These are phyloP conservation scores for Globisporangium takayamanum DNA, from an alignment of 352 stramenopile genomes.

Conservation along the genomic window DNA sequence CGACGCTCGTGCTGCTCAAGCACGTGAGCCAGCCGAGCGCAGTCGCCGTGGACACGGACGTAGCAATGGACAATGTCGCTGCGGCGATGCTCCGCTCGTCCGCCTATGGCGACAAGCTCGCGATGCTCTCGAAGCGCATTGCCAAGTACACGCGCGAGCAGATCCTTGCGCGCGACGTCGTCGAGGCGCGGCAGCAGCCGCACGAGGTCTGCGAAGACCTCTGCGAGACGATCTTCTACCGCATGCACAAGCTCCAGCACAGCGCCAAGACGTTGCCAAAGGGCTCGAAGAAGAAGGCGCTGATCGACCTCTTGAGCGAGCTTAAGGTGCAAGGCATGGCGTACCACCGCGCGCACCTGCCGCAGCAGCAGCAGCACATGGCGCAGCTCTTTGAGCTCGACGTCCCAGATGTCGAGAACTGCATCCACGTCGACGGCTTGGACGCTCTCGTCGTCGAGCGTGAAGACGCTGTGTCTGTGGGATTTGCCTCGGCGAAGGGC, in stretches of 20 bases:
- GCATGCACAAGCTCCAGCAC: slow-evolving; percentile 87
- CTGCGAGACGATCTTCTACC: slow-evolving; percentile 92
- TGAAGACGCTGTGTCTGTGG: slow-evolving; percentile 8
- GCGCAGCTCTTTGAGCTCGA: slow-evolving; percentile 80
- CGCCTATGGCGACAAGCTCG: slow-evolving; percentile 47
- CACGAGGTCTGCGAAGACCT: slow-evolving; percentile 83
- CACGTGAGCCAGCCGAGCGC: slow-evolving; percentile 6
- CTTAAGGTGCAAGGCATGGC: slow-evolving; percentile 82
- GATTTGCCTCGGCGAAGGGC: slow-evolving; percentile 14
- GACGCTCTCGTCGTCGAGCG: slow-evolving; percentile 31
- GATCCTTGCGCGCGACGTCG: slow-evolving; percentile 53
- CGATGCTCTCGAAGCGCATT: slow-evolving; percentile 58
- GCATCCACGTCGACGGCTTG: slow-evolving; percentile 63
- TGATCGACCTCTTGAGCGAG: slow-evolving; percentile 93
- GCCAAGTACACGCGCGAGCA: slow-evolving; percentile 63
- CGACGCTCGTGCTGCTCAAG: slow-evolving; percentile 8
- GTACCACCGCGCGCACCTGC: slow-evolving; percentile 72
- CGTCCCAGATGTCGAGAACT: slow-evolving; percentile 78
- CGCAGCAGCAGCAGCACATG: slow-evolving; percentile 68
- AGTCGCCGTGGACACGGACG: slow-evolving; percentile 3
- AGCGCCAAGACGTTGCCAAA: slow-evolving; percentile 78
- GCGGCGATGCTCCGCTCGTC: slow-evolving; percentile 11
- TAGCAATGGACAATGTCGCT: background rate
- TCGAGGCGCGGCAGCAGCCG: slow-evolving; percentile 65
- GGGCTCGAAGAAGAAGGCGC: slow-evolving; percentile 95